Conservation (phyloP, 805 yeast species). For the Starmera dryadoides region DNA sequence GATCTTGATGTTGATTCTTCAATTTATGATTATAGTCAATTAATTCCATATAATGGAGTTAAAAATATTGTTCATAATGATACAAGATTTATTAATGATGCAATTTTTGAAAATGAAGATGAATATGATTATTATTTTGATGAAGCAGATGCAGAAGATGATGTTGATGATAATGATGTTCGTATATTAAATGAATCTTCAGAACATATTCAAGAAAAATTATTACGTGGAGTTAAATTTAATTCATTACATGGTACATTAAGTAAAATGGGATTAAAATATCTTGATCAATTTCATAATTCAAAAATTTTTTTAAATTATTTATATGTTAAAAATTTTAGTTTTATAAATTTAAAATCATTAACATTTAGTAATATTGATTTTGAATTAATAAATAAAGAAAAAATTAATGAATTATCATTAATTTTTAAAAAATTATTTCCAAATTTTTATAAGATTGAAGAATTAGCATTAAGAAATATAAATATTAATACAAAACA, state of each 20-base stretch:
- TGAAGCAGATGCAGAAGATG: not conserved
- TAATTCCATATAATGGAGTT: not conserved
- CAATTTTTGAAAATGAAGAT: not conserved
- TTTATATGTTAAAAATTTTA: not conserved
- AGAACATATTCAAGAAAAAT: not conserved
- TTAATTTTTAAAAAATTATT: not conserved
- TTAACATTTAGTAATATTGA: slow-evolving; percentile 1
- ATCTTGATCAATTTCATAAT: not conserved
- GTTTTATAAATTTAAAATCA: not conserved
- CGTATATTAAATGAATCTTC: too few relatives aligned
- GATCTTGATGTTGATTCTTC: too few relatives aligned
- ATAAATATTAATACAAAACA: not conserved
- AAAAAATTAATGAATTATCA: not conserved
- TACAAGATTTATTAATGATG: too few relatives aligned
- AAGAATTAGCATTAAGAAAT: slow-evolving; percentile 2
- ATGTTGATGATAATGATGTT: not conserved
- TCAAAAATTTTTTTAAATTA: not conserved
- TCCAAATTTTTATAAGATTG: not conserved
- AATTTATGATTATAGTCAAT: not conserved
- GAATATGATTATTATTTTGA: slow-evolving; percentile 1
- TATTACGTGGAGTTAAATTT: not conserved
- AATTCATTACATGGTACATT: not conserved
- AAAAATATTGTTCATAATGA: too few relatives aligned
- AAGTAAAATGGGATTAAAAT: not conserved
- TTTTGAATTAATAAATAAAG: not conserved